Conservation (phyloP, 2,329 filamentous ascomycete species). For the Teratosphaeria zuluensis region DNA sequence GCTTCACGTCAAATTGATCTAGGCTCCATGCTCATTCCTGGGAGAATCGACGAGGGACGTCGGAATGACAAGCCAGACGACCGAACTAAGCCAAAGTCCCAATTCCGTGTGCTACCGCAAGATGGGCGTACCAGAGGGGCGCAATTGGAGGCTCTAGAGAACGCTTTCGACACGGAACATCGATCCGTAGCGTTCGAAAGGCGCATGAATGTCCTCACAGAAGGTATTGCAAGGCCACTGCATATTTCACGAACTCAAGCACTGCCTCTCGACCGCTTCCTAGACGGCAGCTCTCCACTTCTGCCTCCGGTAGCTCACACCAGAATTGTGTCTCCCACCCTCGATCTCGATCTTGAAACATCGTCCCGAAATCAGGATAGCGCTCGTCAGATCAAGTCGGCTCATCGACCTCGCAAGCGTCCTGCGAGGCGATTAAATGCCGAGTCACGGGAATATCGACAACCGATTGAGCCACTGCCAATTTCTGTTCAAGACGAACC, state of each 20-base stretch:
- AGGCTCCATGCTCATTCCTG: background rate
- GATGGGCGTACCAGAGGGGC: slow-evolving; percentile 18
- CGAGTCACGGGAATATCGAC: slow-evolving; percentile 36
- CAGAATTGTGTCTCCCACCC: background rate
- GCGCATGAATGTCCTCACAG: slow-evolving; percentile 20
- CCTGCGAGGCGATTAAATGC: slow-evolving; percentile 38
- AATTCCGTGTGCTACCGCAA: slow-evolving; percentile 8
- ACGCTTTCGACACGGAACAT: slow-evolving; percentile 25
- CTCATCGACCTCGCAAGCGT: slow-evolving; percentile 22
- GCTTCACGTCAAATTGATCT: background rate
- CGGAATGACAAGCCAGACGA: background rate
- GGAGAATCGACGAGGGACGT: background rate
- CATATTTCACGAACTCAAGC: background rate
- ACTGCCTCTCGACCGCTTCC: slow-evolving; percentile 23
- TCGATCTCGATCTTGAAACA: background rate
- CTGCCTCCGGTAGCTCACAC: background rate
- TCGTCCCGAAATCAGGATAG: background rate
- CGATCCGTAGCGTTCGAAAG: slow-evolving; percentile 29
- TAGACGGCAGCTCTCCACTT: background rate
- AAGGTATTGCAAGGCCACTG: slow-evolving; percentile 11
- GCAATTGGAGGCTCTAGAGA: slow-evolving; percentile 36
- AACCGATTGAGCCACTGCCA: slow-evolving; percentile 28
- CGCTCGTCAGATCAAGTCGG: slow-evolving; percentile 2
- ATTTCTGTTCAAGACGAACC: background rate
- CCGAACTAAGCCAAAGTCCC: background rate